Evolutionary conservation across 441 rosid genomes (phyloP).

Genomic region (Adansonia grandidieri): DNA sequence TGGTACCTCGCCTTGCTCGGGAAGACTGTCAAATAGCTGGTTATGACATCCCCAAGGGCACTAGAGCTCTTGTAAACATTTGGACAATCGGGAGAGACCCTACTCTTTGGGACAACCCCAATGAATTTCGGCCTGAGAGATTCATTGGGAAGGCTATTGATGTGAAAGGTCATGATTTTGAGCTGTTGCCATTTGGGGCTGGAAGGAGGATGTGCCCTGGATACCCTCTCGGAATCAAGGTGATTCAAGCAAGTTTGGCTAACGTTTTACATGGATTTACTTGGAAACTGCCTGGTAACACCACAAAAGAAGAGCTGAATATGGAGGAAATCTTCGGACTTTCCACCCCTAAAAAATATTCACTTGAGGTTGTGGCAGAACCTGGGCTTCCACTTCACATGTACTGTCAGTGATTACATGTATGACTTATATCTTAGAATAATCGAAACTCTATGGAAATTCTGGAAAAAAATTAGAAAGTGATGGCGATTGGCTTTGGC

Average conservation of each 20-base stretch:
- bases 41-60: constrained; percentile 42
- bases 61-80: constrained; percentile 35
- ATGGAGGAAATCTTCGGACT: constrained; percentile 72
- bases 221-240: constrained; percentile 43
- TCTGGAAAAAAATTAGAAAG: too few species aligned
- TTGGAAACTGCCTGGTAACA: constrained; percentile 42
- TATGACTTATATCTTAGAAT: too few species aligned
- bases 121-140: constrained; percentile 44
- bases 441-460: too few species aligned
- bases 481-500: too few species aligned
- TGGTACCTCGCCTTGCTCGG: constrained; percentile 37
- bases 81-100: constrained; percentile 50
- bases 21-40: constrained; percentile 38
- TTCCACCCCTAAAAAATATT: constrained; percentile 52
- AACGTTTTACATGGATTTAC: constrained; percentile 48
- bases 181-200: constrained; percentile 50
- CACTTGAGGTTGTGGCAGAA: constrained; percentile 48
- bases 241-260: constrained; percentile 46
- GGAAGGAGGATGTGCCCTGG: constrained; percentile 58
- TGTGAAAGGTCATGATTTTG: constrained; percentile 48
- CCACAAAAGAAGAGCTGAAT: constrained; percentile 36
- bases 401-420: constrained; percentile 12
- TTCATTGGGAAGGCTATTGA: constrained; percentile 37
- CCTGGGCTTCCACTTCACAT: constrained; percentile 52
- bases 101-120: constrained; percentile 36